phyloP scores from a whole-genome alignment of 257 asterid species.

The Fraxinus excelsior region DNA sequence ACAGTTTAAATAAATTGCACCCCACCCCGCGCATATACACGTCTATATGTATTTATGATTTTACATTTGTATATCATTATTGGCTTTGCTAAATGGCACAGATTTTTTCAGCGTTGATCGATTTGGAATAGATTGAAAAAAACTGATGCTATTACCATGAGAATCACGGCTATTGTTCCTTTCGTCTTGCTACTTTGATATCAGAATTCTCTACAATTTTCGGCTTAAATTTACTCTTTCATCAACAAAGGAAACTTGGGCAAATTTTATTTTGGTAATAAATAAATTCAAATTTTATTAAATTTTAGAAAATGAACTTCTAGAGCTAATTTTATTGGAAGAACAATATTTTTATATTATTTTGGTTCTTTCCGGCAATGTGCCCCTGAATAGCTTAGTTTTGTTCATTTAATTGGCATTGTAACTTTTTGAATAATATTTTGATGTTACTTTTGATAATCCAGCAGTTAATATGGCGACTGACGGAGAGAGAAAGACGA shows the following conservation, averaged over 20 bases:
- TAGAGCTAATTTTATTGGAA: not conserved
- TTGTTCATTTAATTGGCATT: too few species aligned
- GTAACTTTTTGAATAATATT: too few species aligned
- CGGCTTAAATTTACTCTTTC: not conserved
- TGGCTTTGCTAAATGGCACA: not conserved
- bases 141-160: not conserved
- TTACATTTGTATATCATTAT: not conserved
- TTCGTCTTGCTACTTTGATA: not conserved
- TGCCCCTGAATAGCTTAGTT: too few species aligned
- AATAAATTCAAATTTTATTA: not conserved
- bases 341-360: not conserved
- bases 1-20: not conserved
- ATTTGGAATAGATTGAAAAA: constrained; percentile 15
- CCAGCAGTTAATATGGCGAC: too few species aligned
- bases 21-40: not conserved
- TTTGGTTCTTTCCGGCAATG: too few species aligned
- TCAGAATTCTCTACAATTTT: constrained; percentile 10
- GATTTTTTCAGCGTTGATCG: not conserved
- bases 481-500: too few species aligned
- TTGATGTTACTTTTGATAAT: too few species aligned
- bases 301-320: not conserved
- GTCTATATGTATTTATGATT: not conserved
- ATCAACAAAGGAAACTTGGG: not conserved
- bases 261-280: not conserved
- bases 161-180: not conserved